Percentiles rank a stretch among this genome's conserved stretches.
These are phyloP conservation scores for Cryphonectria parasitica DNA, from an alignment of 2,329 filamentous ascomycete species.

Conservation along the genomic window DNA sequence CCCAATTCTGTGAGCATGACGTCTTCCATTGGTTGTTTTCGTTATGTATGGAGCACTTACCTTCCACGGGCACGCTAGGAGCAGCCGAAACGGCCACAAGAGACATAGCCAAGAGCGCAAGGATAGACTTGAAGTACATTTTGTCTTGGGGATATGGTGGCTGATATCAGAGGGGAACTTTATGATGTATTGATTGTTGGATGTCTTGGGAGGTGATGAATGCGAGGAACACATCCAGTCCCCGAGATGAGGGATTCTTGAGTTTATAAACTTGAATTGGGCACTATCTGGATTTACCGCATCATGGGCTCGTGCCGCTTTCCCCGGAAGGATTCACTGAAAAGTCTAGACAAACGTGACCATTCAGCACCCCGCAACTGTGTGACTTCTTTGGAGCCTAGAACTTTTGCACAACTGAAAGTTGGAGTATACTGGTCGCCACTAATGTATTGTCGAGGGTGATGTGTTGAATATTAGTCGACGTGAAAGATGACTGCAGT, in stretches of 20 bases:
- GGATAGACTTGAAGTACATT: constrained; percentile 8
- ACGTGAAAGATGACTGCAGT: neutral
- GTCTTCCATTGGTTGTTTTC: neutral
- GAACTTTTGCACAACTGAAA: too few relatives aligned
- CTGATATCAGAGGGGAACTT: neutral
- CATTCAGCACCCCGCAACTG: neutral
- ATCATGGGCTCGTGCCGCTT: neutral
- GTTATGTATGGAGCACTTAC: neutral
- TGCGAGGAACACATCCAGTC: neutral
- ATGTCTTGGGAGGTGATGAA: neutral
- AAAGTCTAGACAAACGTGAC: neutral
- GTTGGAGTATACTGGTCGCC: neutral
- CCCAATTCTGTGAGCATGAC: neutral
- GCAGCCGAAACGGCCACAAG: constrained; percentile 5
- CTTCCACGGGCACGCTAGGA: neutral
- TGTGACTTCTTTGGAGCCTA: neutral
- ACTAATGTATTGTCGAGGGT: neutral
- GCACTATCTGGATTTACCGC: neutral
- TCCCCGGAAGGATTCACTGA: neutral
- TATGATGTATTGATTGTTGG: neutral
- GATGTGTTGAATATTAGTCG: neutral
- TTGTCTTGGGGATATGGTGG: neutral
- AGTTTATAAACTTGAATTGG: neutral
- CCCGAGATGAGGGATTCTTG: neutral
- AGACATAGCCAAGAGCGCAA: constrained; percentile 8